These are phyloP conservation scores for Acrocalymma vagum DNA, from an alignment of 2,329 filamentous ascomycete genomes.

Conservation along the genomic window DNA sequence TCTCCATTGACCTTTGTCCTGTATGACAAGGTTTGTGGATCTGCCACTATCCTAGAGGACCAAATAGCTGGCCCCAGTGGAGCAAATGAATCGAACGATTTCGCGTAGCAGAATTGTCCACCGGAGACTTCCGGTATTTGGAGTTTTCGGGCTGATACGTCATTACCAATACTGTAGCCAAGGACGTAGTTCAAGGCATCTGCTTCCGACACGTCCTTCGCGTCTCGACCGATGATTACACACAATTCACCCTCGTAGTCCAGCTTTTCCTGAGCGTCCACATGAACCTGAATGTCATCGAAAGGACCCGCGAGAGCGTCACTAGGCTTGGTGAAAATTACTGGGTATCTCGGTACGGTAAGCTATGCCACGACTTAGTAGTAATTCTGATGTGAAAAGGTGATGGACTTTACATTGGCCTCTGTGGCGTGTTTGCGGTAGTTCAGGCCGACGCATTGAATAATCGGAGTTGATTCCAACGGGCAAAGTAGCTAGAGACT, in stretches of 20 bases:
- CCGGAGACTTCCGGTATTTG: slow-evolving; percentile 45
- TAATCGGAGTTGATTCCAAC: slow-evolving; percentile 34
- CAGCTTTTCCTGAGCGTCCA: slow-evolving; percentile 29
- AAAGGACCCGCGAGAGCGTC: slow-evolving; percentile 12
- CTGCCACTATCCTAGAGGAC: slow-evolving; percentile 1
- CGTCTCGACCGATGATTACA: slow-evolving; percentile 13
- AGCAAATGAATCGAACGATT: slow-evolving; percentile 61
- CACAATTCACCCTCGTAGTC: slow-evolving; percentile 24
- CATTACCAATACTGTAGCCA: slow-evolving; percentile 21
- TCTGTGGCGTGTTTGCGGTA: slow-evolving; percentile 46
- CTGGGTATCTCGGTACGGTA: slow-evolving; percentile 11
- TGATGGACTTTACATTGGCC: slow-evolving; percentile 36
- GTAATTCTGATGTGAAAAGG: no score
- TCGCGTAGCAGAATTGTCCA: slow-evolving; percentile 61
- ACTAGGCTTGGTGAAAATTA: slow-evolving; percentile 21
- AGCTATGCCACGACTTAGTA: no score
- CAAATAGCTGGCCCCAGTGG: slow-evolving; percentile 57
- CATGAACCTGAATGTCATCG: slow-evolving; percentile 12
- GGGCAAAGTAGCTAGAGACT: slow-evolving; percentile 42
- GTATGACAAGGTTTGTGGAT: slow-evolving; percentile 1
- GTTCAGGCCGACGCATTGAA: slow-evolving; percentile 46
- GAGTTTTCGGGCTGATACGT: slow-evolving; percentile 17
- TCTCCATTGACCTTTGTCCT: slow-evolving; percentile 18
- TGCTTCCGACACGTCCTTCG: slow-evolving; percentile 13
- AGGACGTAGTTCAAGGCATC: slow-evolving; percentile 60